Evolutionary conservation across 1,284 basidiomycete genomes (phyloP).

Genomic region (Cutaneotrichosporon dermatis): DNA sequence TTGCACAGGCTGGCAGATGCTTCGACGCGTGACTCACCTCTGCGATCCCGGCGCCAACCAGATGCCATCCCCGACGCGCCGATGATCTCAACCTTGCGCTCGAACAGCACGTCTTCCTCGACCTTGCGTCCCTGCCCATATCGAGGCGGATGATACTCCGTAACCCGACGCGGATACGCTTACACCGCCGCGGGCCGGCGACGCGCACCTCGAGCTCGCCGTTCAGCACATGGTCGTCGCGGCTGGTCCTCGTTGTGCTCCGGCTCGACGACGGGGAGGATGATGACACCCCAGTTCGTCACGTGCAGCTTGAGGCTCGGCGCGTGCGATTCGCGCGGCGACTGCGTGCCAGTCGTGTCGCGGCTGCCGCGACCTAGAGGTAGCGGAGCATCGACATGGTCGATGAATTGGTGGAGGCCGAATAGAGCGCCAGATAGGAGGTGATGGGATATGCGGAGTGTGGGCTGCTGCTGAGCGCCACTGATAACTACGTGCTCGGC

Average conservation of each 20-base stretch:
- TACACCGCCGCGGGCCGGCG: conserved; percentile 2
- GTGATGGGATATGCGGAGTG: too few relatives aligned
- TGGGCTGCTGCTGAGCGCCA: too few relatives aligned
- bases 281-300: conserved; percentile 15
- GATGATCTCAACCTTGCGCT: conserved; percentile 22
- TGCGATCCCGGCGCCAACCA: conserved; percentile 23
- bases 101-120: conserved; percentile 20
- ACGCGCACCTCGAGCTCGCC: conserved; percentile 17
- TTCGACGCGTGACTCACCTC: too few relatives aligned
- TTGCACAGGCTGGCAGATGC: too few relatives aligned
- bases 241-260: conserved; percentile 5
- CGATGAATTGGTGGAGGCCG: not conserved
- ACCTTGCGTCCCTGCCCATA: conserved; percentile 10
- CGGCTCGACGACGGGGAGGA: conserved; percentile 7
- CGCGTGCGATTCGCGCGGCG: not conserved
- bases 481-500: too few relatives aligned
- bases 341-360: not conserved
- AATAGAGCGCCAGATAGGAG: too few relatives aligned
- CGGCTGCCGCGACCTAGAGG: conserved; percentile 2
- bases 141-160: conserved; percentile 15
- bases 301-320: conserved; percentile 3
- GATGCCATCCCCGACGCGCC: conserved; percentile 22
- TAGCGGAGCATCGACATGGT: conserved; percentile 17
- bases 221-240: conserved; percentile 12
- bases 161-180: conserved; percentile 17